These are phyloP conservation scores for Neurospora pannonica DNA, from an alignment of 495 filamentous ascomycete species.

Conservation along the genomic window DNA sequence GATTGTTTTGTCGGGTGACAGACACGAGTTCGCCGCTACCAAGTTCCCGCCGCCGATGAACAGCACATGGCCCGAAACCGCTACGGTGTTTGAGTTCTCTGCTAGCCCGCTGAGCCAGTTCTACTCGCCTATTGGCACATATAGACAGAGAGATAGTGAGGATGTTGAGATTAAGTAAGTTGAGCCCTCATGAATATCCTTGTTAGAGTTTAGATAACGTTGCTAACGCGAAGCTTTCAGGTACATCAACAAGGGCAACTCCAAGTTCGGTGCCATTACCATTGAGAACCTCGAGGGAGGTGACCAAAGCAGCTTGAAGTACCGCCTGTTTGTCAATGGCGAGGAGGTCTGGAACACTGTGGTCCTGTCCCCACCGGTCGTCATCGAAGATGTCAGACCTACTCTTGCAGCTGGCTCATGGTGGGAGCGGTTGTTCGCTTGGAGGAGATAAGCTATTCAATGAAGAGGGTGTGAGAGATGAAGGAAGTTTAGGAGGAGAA, in stretches of 20 bases:
- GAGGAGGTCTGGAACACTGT: slow-evolving; percentile 64
- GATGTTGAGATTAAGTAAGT: slow-evolving; percentile 71
- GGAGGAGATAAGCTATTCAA: neutral
- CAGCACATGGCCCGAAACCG: slow-evolving; percentile 44
- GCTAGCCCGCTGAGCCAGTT: slow-evolving; percentile 88
- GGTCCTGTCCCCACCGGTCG: slow-evolving; percentile 39
- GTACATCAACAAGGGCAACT: slow-evolving; percentile 78
- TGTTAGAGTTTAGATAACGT: neutral
- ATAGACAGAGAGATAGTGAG: slow-evolving; percentile 63
- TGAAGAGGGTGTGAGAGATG: neutral
- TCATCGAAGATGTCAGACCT: slow-evolving; percentile 5
- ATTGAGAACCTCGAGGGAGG: slow-evolving; percentile 56
- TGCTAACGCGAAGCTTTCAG: slow-evolving; percentile 24
- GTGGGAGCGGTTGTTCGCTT: slow-evolving; percentile 26
- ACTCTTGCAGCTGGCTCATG: slow-evolving; percentile 18
- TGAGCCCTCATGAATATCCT: neutral
- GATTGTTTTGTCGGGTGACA: slow-evolving; percentile 76
- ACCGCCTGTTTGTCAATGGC: slow-evolving; percentile 76
- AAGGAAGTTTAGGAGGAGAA: neutral
- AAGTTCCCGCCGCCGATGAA: slow-evolving; percentile 65
- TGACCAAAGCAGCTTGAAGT: slow-evolving; percentile 59
- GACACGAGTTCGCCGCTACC: slow-evolving; percentile 92
- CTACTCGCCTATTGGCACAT: slow-evolving; percentile 77
- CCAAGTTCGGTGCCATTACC: slow-evolving; percentile 84
- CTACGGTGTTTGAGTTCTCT: slow-evolving; percentile 76